phyloP scores from a whole-genome alignment of 495 filamentous ascomycete species.

The Neurospora africana region DNA sequence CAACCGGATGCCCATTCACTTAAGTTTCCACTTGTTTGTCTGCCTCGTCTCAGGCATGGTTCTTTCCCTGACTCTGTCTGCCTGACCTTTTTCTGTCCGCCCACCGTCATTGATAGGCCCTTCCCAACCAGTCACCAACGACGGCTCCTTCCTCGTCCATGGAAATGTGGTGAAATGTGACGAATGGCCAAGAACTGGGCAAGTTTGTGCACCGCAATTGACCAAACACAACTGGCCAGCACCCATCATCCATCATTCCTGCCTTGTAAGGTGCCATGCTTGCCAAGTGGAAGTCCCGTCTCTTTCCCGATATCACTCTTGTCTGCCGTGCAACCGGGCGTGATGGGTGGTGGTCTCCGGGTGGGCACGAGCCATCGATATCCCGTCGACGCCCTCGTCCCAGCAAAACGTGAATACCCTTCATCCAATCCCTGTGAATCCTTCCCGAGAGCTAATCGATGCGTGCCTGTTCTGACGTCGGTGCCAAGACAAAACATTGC shows the following conservation, averaged over 20 bases:
- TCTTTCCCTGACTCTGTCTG: not conserved
- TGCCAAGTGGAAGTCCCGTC: not conserved
- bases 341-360: not conserved
- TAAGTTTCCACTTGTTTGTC: not conserved
- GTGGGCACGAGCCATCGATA: not conserved
- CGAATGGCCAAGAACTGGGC: not conserved
- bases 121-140: not conserved
- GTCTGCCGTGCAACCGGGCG: not conserved
- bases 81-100: not conserved
- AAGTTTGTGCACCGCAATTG: not conserved
- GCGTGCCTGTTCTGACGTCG: not conserved
- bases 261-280: not conserved
- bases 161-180: not conserved
- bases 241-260: not conserved
- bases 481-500: not conserved
- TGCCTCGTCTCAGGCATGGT: not conserved
- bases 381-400: not conserved
- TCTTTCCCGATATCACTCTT: not conserved
- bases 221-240: not conserved
- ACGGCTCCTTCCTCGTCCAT: not conserved
- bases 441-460: not conserved
- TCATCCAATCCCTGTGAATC: not conserved
- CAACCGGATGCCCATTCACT: not conserved
- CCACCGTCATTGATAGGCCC: not conserved
- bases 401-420: not conserved